phyloP scores from a whole-genome alignment of 164 flowering plant genomes.

The Saururus chinensis region DNA sequence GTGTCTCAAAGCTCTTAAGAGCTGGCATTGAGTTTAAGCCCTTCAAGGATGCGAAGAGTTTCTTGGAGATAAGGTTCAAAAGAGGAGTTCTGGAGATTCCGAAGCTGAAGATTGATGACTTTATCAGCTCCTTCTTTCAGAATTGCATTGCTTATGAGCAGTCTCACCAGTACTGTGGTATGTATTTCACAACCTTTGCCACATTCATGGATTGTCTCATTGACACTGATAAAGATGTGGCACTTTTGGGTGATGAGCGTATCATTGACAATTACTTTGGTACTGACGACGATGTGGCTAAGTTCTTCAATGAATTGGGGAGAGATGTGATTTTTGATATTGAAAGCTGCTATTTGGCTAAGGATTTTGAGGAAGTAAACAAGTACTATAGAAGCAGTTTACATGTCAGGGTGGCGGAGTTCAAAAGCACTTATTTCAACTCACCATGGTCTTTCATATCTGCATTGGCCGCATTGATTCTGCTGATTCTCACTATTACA shows the following conservation, averaged over 20 bases:
- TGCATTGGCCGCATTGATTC: not conserved
- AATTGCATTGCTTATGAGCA: slow-evolving; percentile 5
- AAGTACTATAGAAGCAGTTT: not conserved
- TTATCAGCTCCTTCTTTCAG: not conserved
- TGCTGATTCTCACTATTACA: not conserved
- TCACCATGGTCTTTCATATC: slow-evolving; percentile 2
- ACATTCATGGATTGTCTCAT: slow-evolving; percentile 5
- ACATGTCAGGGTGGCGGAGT: slow-evolving; percentile 2
- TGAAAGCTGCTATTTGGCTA: not conserved
- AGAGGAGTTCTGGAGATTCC: slow-evolving; percentile 2
- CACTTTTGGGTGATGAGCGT: not conserved
- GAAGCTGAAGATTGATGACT: not conserved
- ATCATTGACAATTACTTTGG: slow-evolving; percentile 3
- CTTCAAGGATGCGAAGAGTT: not conserved
- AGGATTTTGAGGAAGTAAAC: not conserved
- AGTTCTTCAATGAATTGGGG: slow-evolving; percentile 2
- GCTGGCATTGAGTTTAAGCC: not conserved
- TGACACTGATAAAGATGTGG: slow-evolving; percentile 1
- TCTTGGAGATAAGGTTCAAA: not conserved
- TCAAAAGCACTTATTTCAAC: not conserved
- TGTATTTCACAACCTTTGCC: slow-evolving; percentile 3
- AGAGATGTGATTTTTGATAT: not conserved
- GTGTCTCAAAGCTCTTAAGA: not conserved
- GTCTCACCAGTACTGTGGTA: not conserved
- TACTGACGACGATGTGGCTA: slow-evolving; percentile 2